Evolutionary conservation across 257 asterid species (phyloP), one percentile per base, ranked within the genome.

Genomic region (Fraxinus excelsior): DNA sequence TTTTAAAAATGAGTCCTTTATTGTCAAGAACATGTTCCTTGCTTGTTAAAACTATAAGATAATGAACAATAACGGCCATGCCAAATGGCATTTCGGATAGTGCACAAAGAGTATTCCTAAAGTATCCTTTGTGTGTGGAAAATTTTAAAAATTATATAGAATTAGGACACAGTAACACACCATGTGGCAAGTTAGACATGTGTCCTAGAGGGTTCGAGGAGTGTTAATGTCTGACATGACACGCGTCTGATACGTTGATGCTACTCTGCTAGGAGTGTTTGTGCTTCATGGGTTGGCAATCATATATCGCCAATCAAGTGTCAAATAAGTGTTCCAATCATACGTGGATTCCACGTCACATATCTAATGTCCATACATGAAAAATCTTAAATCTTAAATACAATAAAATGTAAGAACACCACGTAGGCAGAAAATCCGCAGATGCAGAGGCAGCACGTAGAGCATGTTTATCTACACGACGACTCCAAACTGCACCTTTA

Each of bases 401-500:
- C 62, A 51, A 16, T 3, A 26, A 51, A 51, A 19, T 51, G 2
- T 28, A 10, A 18, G 53, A 74, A 49, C 70, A 44, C 66, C 70
- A 81, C 98, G 72, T 84, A 95, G 96, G 99, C 97, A 79, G 96
- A 81, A 95, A 95, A 89, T 95, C 99, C 42, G 99, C 99, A 77
- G 99, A 91, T 1, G 96, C 98, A 74, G 99, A 87, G 67, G 99
- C 99, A 76, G 96, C 97, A 64, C 97, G 98, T 60, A 95, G 80
- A 46, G 97, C 99, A 75, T 87, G 85, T 78, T 91, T 95, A 86
- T 93, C 98, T 76, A 95, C 79, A 86, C 97, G 85, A 84, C 93
- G 86, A 84, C 97, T 89, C 98, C 97, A 95, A 40, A 95, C 99
- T 31, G 99, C 99, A 82, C 99, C 97, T 79, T 95, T 93, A 85